Conservation (phyloP, 2,329 filamentous ascomycete species). For the Pseudomassariella vexata region DNA sequence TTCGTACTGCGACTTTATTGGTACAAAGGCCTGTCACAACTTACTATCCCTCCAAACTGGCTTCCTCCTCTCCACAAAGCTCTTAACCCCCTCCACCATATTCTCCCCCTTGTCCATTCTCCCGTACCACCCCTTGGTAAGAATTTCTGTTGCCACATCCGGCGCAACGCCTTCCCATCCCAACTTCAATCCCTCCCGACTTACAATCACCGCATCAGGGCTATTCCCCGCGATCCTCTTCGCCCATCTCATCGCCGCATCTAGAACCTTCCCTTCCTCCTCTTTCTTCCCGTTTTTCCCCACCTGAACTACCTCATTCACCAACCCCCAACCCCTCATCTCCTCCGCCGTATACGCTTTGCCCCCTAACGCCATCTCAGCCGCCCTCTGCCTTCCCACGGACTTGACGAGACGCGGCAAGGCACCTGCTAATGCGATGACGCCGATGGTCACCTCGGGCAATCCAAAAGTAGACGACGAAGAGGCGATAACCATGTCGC, state of each 20-base stretch:
- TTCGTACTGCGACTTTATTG: too few relatives aligned
- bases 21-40: constrained; percentile 36
- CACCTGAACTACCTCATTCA: constrained; percentile 56
- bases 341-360: constrained; percentile 52
- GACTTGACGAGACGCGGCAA: constrained; percentile 60
- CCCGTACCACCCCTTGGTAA: constrained; percentile 53
- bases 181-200: constrained; percentile 62
- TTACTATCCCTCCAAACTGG: constrained; percentile 63
- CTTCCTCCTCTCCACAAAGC: constrained; percentile 71
- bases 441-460: constrained; percentile 66
- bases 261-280: constrained; percentile 39
- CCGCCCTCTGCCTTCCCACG: constrained; percentile 63
- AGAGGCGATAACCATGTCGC: constrained; percentile 64
- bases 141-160: constrained; percentile 52
- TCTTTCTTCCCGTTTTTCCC: constrained; percentile 13
- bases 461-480: constrained; percentile 56
- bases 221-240: constrained; percentile 57
- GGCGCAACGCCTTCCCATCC: constrained; percentile 67
- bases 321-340: constrained; percentile 60
- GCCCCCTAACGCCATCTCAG: constrained; percentile 65
- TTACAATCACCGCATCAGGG: constrained; percentile 73
- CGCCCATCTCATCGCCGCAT: constrained; percentile 57
- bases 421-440: constrained; percentile 65
- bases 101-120: constrained; percentile 63
- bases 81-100: constrained; percentile 65